A percentile compares a stretch with the other conserved stretches of the same genome.
phyloP scores from a whole-genome alignment of 345 rosid species.

The Moringa oleifera region DNA sequence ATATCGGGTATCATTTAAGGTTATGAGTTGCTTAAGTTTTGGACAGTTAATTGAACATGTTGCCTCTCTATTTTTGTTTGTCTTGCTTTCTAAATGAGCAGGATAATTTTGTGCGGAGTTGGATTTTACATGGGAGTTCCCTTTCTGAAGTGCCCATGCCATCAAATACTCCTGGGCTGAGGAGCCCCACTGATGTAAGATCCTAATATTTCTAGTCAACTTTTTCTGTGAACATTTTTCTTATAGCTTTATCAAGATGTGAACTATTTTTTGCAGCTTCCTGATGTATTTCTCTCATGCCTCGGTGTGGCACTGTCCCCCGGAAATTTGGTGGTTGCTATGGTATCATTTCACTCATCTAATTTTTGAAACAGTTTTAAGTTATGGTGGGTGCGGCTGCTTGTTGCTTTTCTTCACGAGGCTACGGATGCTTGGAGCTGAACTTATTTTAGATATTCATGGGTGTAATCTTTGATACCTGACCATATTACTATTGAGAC shows the following conservation, averaged over 20 bases:
- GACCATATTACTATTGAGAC: not conserved
- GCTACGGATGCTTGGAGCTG: no score
- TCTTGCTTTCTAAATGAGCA: constrained; percentile 18
- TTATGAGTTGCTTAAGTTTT: not conserved
- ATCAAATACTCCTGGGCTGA: constrained; percentile 48
- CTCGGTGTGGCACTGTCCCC: constrained; percentile 80
- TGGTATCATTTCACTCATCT: constrained; percentile 43
- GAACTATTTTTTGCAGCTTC: constrained; percentile 52
- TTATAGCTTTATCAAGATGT: no score
- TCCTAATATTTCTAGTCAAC: no score
- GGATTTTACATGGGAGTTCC: constrained; percentile 52
- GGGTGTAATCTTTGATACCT: not conserved
- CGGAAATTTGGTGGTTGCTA: constrained; percentile 71
- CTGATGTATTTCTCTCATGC: constrained; percentile 70
- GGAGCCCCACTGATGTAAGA: constrained; percentile 64
- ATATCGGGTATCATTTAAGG: not conserved
- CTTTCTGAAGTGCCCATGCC: constrained; percentile 66
- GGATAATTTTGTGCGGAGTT: constrained; percentile 81
- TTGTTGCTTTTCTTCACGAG: no score
- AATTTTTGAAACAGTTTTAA: not conserved
- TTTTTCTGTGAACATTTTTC: no score
- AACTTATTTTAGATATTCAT: not conserved
- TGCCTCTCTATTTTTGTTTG: not conserved
- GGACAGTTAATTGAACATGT: not conserved
- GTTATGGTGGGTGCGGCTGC: not conserved